phyloP scores from a whole-genome alignment of 73 alveolate species.

The Tetrahymena malaccensis region DNA sequence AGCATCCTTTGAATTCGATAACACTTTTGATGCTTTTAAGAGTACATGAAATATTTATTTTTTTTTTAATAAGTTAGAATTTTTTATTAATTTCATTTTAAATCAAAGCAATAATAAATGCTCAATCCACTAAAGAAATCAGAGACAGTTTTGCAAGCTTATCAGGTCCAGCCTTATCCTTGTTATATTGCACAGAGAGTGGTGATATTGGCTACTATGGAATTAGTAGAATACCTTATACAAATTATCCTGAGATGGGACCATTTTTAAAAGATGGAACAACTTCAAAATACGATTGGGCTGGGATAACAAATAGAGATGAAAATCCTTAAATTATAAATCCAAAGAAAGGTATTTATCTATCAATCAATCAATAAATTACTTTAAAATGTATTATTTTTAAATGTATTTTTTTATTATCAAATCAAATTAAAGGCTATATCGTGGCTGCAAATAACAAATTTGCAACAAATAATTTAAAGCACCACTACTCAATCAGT shows the following conservation, averaged over 20 bases:
- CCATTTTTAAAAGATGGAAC: constrained; percentile 69
- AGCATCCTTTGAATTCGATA: neutral
- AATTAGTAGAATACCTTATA: neutral
- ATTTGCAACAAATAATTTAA: constrained; percentile 28
- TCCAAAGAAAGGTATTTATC: constrained; percentile 75
- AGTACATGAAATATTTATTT: neutral
- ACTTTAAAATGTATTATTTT: too few relatives aligned
- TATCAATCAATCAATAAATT: too few relatives aligned
- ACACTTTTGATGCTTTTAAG: neutral
- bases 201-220: neutral
- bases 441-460: constrained; percentile 84
- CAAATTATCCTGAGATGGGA: constrained; percentile 35
- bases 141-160: neutral
- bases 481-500: constrained; percentile 1
- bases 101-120: neutral
- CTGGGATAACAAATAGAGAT: constrained; percentile 48
- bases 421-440: constrained; percentile 51
- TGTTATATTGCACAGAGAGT: neutral
- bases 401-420: too few relatives aligned
- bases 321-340: constrained; percentile 77
- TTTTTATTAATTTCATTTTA: neutral
- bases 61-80: too few relatives aligned
- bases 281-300: constrained; percentile 62
- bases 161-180: neutral
- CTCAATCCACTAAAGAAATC: neutral